Evolutionary conservation across 2,329 filamentous ascomycete species (phyloP).

Genomic region (Botrytis cinerea): DNA sequence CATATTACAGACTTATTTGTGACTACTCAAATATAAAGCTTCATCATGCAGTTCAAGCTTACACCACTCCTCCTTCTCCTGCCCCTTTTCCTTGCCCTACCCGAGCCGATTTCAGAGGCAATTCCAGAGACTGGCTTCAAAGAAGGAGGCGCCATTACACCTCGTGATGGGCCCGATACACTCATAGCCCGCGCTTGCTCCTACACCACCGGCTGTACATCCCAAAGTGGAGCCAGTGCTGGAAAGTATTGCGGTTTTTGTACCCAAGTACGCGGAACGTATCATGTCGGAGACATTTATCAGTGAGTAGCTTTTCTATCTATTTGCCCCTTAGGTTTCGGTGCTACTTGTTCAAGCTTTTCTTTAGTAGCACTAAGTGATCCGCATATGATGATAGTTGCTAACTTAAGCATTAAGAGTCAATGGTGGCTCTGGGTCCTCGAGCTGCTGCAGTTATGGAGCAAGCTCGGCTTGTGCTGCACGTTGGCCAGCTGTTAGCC

Average conservation of each 20-base stretch:
- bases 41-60: slow-evolving; percentile 18
- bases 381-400: background rate
- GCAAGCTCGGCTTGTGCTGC: slow-evolving; percentile 14
- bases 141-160: background rate
- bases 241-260: slow-evolving; percentile 26
- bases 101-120: background rate
- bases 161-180: slow-evolving; percentile 7
- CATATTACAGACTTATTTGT: background rate
- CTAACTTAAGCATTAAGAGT: slow-evolving; percentile 14
- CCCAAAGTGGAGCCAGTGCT: slow-evolving; percentile 15
- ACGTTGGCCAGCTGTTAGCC: slow-evolving; percentile 17
- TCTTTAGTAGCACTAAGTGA: background rate
- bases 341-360: background rate
- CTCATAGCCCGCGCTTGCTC: slow-evolving; percentile 19
- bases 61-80: slow-evolving; percentile 6
- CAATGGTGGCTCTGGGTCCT: slow-evolving; percentile 20
- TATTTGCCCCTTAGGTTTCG: background rate
- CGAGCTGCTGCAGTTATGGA: slow-evolving; percentile 22
- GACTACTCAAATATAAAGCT: background rate
- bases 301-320: slow-evolving; percentile 10
- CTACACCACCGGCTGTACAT: slow-evolving; percentile 16
- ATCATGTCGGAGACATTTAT: slow-evolving; percentile 16
- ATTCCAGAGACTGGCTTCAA: slow-evolving; percentile 7
- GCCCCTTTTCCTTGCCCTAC: slow-evolving; percentile 1
- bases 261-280: slow-evolving; percentile 22